Percentiles rank a stretch among this genome's conserved stretches.
phyloP scores from a whole-genome alignment of 73 alveolate genomes.

The Breviolum minutum region DNA sequence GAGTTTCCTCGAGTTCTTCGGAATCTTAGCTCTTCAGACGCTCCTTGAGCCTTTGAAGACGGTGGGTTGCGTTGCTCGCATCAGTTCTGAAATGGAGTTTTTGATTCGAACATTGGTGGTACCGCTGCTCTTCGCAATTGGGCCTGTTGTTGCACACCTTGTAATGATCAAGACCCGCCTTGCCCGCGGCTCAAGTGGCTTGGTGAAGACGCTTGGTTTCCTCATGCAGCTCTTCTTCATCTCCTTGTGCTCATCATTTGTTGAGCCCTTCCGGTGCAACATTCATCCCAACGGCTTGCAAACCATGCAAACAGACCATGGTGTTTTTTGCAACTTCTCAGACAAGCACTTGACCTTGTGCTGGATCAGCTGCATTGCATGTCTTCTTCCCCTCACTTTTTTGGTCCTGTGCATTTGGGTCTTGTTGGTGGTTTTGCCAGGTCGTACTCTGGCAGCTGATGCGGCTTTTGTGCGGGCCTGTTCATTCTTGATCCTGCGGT shows the following conservation, averaged over 20 bases:
- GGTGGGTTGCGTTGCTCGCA: conserved; percentile 41
- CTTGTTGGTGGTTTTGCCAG: conserved; percentile 17
- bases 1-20: conserved; percentile 58
- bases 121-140: neutral
- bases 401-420: conserved; percentile 22
- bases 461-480: conserved; percentile 12
- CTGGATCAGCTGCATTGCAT: neutral
- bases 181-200: neutral
- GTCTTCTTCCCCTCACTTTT: conserved; percentile 16
- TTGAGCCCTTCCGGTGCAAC: neutral
- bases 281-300: conserved; percentile 21
- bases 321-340: conserved; percentile 1
- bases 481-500: neutral
- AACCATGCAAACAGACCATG: conserved; percentile 14
- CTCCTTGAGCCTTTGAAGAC: conserved; percentile 30
- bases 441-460: neutral
- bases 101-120: conserved; percentile 14
- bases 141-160: conserved; percentile 23
- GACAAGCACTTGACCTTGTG: conserved; percentile 1
- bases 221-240: conserved; percentile 22
- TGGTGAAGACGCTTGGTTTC: no score
- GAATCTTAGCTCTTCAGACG: neutral
- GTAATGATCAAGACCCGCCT: neutral
- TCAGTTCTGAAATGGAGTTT: conserved; percentile 1
- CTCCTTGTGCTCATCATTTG: conserved; percentile 15